These are phyloP conservation scores for Saccharomyces hybrid DNA, from an alignment of 1,139 yeast genomes.

Conservation along the genomic window DNA sequence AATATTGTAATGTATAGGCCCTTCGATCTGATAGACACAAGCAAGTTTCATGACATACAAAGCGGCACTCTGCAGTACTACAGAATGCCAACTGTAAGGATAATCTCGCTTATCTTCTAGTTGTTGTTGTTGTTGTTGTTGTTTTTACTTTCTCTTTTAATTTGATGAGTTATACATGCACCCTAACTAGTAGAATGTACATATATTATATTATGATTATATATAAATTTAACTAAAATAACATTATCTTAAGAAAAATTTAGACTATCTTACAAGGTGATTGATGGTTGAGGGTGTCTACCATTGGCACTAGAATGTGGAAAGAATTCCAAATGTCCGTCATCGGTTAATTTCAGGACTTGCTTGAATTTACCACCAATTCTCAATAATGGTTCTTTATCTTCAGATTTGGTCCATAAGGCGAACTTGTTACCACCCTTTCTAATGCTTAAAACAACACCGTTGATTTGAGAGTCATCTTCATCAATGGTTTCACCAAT, in stretches of 20 bases:
- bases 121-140: too few relatives aligned
- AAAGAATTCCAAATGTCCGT: conserved; percentile 30
- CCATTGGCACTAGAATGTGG: conserved; percentile 32
- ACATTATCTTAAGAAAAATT: conserved; percentile 2
- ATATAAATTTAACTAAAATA: conserved; percentile 2
- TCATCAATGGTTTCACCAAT: conserved; percentile 94
- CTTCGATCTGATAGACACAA: neutral
- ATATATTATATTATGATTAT: conserved; percentile 3
- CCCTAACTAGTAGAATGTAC: neutral
- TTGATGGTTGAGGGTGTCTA: conserved; percentile 31
- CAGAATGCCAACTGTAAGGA: too few relatives aligned
- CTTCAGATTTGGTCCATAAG: conserved; percentile 86
- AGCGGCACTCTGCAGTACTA: too few relatives aligned
- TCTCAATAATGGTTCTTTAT: conserved; percentile 50
- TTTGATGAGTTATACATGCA: neutral
- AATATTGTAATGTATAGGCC: neutral
- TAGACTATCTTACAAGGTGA: conserved; percentile 26
- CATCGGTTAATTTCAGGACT: conserved; percentile 30
- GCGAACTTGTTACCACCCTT: conserved; percentile 78
- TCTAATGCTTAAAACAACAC: conserved; percentile 87
- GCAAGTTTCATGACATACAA: too few relatives aligned
- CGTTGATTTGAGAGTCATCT: conserved; percentile 74
- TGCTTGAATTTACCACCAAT: conserved; percentile 79
- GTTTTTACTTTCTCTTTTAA: neutral
- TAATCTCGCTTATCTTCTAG: too few relatives aligned